Percentiles rank a stretch among this genome's conserved stretches.
phyloP scores from a whole-genome alignment of 75 land plant species.

The Sequoiadendron giganteum region DNA sequence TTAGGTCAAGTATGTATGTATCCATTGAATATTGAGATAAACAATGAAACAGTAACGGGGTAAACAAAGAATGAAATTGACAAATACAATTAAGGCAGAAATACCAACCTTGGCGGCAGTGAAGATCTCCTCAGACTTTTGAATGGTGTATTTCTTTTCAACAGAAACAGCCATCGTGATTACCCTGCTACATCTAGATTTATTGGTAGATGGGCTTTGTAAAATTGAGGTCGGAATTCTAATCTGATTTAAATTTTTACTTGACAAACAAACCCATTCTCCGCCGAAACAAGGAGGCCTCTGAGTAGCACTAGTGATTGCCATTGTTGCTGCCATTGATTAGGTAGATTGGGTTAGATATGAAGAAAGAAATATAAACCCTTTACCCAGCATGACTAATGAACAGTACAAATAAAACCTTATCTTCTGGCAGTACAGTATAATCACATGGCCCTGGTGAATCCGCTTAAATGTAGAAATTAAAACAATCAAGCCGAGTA shows the following conservation, averaged over 20 bases:
- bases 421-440: too few species aligned
- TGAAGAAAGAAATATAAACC: too few species aligned
- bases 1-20: neutral
- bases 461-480: too few species aligned
- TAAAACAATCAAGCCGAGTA: too few species aligned
- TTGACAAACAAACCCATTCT: neutral
- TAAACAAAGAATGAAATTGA: neutral
- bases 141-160: conserved; percentile 57
- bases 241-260: neutral
- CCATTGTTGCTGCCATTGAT: neutral
- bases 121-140: conserved; percentile 85
- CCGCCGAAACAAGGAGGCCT: neutral
- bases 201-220: neutral
- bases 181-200: neutral
- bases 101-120: conserved; percentile 71
- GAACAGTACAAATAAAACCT: neutral
- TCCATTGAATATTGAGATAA: neutral
- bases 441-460: too few species aligned
- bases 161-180: conserved; percentile 50
- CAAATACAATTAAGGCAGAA: neutral
- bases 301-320: neutral
- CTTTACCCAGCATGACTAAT: neutral
- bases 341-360: neutral
- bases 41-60: neutral
- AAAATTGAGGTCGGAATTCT: neutral